Conservation (phyloP, 1,284 basidiomycete genomes). For the Sporisorium graminicola region DNA sequence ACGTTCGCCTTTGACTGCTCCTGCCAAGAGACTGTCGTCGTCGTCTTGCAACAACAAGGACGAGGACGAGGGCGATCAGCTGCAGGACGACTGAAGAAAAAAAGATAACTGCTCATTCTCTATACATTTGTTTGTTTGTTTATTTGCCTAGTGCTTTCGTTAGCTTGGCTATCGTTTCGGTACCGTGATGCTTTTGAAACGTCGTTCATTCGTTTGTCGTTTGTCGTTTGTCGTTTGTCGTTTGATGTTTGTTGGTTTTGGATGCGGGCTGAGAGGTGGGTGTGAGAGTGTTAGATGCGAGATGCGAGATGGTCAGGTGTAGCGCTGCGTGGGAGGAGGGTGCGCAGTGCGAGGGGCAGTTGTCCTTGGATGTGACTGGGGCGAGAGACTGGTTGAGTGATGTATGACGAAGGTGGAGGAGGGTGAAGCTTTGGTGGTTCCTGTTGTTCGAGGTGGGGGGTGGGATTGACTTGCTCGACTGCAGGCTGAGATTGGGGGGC, state of each 20-base stretch:
- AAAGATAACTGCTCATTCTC: neutral
- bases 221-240: neutral
- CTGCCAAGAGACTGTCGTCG: slow-evolving; percentile 10
- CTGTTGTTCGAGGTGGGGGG: too few relatives aligned
- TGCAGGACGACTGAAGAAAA: slow-evolving; percentile 29
- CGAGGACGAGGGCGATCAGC: slow-evolving; percentile 37
- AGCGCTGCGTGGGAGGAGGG: too few relatives aligned
- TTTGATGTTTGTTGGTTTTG: too few relatives aligned
- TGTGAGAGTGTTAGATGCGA: neutral
- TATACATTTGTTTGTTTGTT: neutral
- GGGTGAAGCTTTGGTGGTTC: too few relatives aligned
- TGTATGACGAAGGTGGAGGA: too few relatives aligned
- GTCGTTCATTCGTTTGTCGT: neutral
- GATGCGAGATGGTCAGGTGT: too few relatives aligned
- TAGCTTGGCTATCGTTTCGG: neutral
- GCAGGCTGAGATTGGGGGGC: too few relatives aligned
- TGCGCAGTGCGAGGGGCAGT: too few relatives aligned
- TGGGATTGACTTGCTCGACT: too few relatives aligned
- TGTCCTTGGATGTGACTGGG: too few relatives aligned
- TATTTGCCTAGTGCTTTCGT: neutral
- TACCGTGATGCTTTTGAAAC: neutral
- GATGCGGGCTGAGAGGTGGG: too few relatives aligned
- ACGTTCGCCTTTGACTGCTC: slow-evolving; percentile 12
- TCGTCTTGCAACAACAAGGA: slow-evolving; percentile 9
- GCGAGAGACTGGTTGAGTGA: too few relatives aligned